Evolutionary conservation across 2,329 filamentous ascomycete genomes (phyloP).

Genomic region (Sphaerostilbella broomeana): DNA sequence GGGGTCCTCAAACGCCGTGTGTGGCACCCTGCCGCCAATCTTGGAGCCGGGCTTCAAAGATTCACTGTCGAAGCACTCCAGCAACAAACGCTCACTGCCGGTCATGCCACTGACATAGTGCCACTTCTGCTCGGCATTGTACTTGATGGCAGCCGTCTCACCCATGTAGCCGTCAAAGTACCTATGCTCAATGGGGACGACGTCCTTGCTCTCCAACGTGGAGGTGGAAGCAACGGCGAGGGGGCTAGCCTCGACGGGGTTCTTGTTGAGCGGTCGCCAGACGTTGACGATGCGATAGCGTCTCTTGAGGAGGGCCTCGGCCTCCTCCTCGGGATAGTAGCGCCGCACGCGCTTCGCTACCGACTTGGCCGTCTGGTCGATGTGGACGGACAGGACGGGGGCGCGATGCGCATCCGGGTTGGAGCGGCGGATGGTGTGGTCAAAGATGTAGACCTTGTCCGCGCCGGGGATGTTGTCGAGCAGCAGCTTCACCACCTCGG

Average conservation of each 20-base stretch:
- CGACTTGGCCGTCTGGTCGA: conserved; percentile 70
- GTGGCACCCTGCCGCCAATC: conserved; percentile 56
- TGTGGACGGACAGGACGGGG: conserved; percentile 69
- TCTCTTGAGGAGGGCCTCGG: conserved; percentile 55
- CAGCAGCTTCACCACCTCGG: conserved; percentile 70
- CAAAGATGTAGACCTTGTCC: conserved; percentile 66
- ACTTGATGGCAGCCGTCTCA: conserved; percentile 64
- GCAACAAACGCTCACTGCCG: conserved; percentile 62
- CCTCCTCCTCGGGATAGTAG: conserved; percentile 66
- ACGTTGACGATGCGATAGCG: conserved; percentile 84
- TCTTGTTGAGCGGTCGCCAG: conserved; percentile 61
- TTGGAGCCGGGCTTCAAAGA: conserved; percentile 40
- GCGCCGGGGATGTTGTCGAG: conserved; percentile 60
- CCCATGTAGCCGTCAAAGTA: conserved; percentile 60
- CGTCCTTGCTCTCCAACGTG: conserved; percentile 53
- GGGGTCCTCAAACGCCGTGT: conserved; percentile 75
- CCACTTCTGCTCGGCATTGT: conserved; percentile 61
- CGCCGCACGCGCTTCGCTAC: conserved; percentile 59
- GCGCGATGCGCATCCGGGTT: conserved; percentile 50
- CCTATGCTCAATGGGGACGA: conserved; percentile 66
- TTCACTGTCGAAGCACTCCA: conserved; percentile 73
- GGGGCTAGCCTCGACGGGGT: conserved; percentile 59
- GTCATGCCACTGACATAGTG: conserved; percentile 76
- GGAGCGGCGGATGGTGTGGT: conserved; percentile 77
- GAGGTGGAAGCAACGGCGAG: conserved; percentile 63